Conservation (phyloP, 2,329 filamentous ascomycete species). For the Amphichorda felina region DNA sequence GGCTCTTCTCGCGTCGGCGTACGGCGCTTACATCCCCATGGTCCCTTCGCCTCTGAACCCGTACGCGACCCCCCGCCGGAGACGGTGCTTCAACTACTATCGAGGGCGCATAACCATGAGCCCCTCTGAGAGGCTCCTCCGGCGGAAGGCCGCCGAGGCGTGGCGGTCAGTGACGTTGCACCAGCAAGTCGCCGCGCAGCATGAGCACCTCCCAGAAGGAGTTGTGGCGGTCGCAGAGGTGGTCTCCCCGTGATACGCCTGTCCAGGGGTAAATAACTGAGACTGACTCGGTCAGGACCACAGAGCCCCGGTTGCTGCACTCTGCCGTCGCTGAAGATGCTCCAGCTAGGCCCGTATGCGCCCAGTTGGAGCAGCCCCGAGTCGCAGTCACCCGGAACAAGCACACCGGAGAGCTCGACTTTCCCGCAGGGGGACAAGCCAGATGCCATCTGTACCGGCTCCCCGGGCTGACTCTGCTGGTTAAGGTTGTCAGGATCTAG, state of each 20-base stretch:
- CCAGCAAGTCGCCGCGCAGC: slow-evolving; percentile 13
- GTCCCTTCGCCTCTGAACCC: slow-evolving; percentile 17
- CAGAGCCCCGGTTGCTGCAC: neutral
- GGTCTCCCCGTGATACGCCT: neutral
- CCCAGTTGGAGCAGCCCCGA: neutral
- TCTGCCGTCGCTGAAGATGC: too few relatives aligned
- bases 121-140: slow-evolving; percentile 26
- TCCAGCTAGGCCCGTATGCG: too few relatives aligned
- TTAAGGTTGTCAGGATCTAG: neutral
- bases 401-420: neutral
- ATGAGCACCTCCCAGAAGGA: slow-evolving; percentile 7
- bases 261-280: neutral
- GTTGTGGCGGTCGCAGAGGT: slow-evolving; percentile 2
- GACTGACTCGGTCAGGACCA: neutral
- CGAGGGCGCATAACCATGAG: slow-evolving; percentile 10
- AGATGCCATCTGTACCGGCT: neutral
- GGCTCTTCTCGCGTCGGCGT: neutral
- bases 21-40: slow-evolving; percentile 9
- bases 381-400: neutral
- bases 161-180: slow-evolving; percentile 22
- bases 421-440: too few relatives aligned
- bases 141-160: slow-evolving; percentile 27
- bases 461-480: neutral
- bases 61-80: neutral
- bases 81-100: neutral